phyloP scores from a whole-genome alignment of 225 moss, liverwort and hornwort species.

The Sphagnum tenellum region DNA sequence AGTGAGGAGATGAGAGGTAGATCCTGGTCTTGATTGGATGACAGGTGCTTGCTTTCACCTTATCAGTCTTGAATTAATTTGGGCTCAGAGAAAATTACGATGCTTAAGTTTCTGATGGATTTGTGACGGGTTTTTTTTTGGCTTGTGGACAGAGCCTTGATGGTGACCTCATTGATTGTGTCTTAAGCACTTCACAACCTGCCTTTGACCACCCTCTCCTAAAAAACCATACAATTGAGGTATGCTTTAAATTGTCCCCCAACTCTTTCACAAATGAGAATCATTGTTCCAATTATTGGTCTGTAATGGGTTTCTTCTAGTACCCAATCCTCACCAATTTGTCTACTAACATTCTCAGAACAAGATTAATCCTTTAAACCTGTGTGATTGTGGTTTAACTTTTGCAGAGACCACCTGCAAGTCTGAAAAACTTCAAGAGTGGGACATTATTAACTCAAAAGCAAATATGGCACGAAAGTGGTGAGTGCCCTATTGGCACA shows the following conservation, averaged over 20 bases:
- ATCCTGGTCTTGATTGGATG: no score
- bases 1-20: no score
- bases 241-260: not conserved
- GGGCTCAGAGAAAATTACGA: no score
- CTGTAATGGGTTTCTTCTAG: no score
- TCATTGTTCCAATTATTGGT: no score
- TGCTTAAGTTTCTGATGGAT: no score
- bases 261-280: no score
- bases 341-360: no score
- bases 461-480: conserved; percentile 2
- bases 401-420: not conserved
- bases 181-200: conserved; percentile 4
- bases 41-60: no score
- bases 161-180: conserved; percentile 4
- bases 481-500: not conserved
- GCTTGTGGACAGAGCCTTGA: not conserved
- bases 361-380: not conserved
- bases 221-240: conserved; percentile 5
- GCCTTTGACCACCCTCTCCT: conserved; percentile 6
- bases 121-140: not conserved
- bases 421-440: not conserved
- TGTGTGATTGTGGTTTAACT: not conserved
- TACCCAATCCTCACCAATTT: no score
- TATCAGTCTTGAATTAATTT: no score
- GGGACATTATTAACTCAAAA: no score